phyloP scores from a whole-genome alignment of 495 filamentous ascomycete genomes.

The Xylaria telfairii region DNA sequence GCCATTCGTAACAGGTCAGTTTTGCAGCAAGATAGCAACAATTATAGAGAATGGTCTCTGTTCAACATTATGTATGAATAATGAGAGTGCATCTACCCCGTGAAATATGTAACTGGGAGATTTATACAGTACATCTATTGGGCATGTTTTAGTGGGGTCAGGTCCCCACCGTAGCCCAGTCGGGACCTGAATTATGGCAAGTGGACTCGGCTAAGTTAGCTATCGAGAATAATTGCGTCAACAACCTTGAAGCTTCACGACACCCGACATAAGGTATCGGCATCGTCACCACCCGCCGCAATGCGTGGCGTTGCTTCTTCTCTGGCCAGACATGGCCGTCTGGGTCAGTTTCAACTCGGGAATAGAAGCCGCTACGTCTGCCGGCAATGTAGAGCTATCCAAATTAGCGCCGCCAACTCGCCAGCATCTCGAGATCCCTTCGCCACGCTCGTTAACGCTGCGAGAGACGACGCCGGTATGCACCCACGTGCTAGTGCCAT shows the following conservation, averaged over 20 bases:
- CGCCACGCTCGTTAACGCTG: slow-evolving; percentile 41
- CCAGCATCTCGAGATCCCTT: slow-evolving; percentile 52
- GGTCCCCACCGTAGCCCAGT: no score
- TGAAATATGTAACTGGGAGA: not conserved
- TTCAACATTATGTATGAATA: not conserved
- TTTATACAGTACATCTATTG: not conserved
- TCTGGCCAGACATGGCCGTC: slow-evolving; percentile 30
- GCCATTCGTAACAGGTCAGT: not conserved
- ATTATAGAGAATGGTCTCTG: not conserved
- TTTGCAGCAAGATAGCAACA: not conserved
- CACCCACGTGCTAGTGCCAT: slow-evolving; percentile 23
- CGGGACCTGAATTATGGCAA: no score
- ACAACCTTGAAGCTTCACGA: slow-evolving; percentile 27
- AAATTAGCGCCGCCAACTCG: slow-evolving; percentile 59
- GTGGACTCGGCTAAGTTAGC: no score
- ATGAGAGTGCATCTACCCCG: no score
- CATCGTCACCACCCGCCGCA: not conserved
- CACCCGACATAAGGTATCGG: not conserved
- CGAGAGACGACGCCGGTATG: slow-evolving; percentile 49
- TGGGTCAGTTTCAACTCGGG: slow-evolving; percentile 23
- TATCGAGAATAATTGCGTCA: slow-evolving; percentile 26
- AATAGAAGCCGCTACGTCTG: slow-evolving; percentile 43
- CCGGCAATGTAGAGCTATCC: slow-evolving; percentile 57
- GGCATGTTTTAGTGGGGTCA: not conserved
- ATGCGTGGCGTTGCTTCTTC: slow-evolving; percentile 41